These are phyloP conservation scores for Yarrowia sp. DNA, from an alignment of 805 yeast species.

Conservation along the genomic window DNA sequence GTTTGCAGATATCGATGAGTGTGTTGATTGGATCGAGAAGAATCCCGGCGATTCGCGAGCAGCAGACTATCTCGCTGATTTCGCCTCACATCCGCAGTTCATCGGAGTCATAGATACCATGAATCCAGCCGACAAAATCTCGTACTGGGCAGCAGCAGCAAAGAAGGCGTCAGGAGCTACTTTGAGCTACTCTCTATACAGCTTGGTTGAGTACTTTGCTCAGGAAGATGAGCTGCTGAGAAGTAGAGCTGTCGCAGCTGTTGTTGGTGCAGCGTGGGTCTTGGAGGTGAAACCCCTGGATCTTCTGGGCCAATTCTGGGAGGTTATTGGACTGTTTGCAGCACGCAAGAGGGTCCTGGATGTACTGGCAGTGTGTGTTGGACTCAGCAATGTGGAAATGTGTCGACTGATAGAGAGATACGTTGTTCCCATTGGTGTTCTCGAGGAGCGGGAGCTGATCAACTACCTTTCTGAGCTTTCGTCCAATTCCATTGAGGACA, in stretches of 20 bases:
- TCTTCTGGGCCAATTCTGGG: constrained; percentile 23
- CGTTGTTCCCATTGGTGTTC: constrained; percentile 21
- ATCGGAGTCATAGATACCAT: constrained; percentile 2
- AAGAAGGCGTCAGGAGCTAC: constrained; percentile 9
- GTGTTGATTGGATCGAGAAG: constrained; percentile 8
- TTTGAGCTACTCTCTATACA: constrained; percentile 16
- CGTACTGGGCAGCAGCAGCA: constrained; percentile 32
- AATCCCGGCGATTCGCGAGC: constrained; percentile 15
- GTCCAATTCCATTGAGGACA: background rate
- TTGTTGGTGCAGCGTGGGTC: constrained; percentile 25
- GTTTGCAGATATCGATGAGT: constrained; percentile 21
- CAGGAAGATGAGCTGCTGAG: constrained; percentile 23
- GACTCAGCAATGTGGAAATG: constrained; percentile 9
- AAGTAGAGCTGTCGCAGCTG: constrained; percentile 21
- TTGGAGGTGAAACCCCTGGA: constrained; percentile 20
- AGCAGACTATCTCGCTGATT: constrained; percentile 4
- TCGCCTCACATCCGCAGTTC: constrained; percentile 9
- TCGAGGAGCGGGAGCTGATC: background rate
- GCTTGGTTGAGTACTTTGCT: constrained; percentile 16
- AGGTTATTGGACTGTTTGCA: constrained; percentile 33
- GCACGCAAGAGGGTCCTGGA: constrained; percentile 10
- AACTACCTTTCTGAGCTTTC: constrained; percentile 26
- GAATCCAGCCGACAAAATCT: constrained; percentile 1
- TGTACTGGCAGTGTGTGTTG: constrained; percentile 25
- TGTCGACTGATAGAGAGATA: constrained; percentile 1